Conservation (phyloP, 345 rosid species). For the Lepidium aucheri region DNA sequence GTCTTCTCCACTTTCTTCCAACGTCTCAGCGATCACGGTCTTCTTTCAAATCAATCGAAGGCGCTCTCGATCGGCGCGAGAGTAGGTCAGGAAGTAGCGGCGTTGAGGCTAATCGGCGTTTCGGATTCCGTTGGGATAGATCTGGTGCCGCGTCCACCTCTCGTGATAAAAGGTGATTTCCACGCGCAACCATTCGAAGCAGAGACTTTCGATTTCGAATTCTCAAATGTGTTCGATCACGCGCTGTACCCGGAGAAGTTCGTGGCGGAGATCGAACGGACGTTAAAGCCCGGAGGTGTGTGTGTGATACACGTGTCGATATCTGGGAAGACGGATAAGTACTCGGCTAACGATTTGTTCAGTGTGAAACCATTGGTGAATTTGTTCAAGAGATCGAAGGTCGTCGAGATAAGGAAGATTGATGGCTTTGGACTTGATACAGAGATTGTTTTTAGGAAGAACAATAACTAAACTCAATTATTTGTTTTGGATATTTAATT, state of each 20-base stretch:
- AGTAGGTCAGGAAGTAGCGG: slow-evolving; percentile 91
- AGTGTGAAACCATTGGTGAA: slow-evolving; percentile 53
- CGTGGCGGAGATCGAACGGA: slow-evolving; percentile 82
- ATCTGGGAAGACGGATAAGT: slow-evolving; percentile 54
- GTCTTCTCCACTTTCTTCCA: slow-evolving; percentile 65
- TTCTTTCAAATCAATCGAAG: slow-evolving; percentile 49
- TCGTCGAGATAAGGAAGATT: slow-evolving; percentile 53
- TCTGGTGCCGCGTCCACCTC: slow-evolving; percentile 80
- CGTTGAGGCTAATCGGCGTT: slow-evolving; percentile 59
- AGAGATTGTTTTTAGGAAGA: slow-evolving; percentile 71
- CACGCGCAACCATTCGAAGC: slow-evolving; percentile 69
- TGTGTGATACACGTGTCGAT: slow-evolving; percentile 79
- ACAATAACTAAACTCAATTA: neutral
- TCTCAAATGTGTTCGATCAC: slow-evolving; percentile 95
- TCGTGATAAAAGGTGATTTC: slow-evolving; percentile 75
- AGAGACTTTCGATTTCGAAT: slow-evolving; percentile 73
- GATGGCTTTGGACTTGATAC: slow-evolving; percentile 97
- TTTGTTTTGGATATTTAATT: neutral
- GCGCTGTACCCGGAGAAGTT: slow-evolving; percentile 80
- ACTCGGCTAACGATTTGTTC: slow-evolving; percentile 81
- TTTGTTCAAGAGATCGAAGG: slow-evolving; percentile 47
- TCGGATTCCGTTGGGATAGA: slow-evolving; percentile 72
- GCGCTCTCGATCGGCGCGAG: slow-evolving; percentile 79
- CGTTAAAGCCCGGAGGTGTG: slow-evolving; percentile 65
- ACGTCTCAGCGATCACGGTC: slow-evolving; percentile 23